These are phyloP conservation scores for Candida xiaguanensis DNA, from an alignment of 805 yeast species.

Conservation along the genomic window DNA sequence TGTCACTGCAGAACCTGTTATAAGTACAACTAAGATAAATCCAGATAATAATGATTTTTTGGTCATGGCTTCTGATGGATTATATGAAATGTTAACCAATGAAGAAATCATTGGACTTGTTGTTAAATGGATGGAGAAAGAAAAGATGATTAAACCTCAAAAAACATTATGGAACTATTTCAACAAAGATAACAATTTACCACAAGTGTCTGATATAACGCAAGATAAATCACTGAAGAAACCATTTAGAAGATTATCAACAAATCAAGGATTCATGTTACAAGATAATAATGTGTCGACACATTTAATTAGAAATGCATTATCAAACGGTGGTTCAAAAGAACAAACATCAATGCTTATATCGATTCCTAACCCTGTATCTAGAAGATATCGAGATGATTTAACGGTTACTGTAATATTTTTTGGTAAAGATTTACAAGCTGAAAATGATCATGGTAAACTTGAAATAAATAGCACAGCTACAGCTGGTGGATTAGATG, in stretches of 20 bases:
- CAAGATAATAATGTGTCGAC: slow-evolving; percentile 91
- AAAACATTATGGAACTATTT: slow-evolving; percentile 41
- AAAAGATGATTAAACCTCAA: slow-evolving; percentile 55
- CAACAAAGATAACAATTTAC: slow-evolving; percentile 45
- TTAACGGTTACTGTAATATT: slow-evolving; percentile 93
- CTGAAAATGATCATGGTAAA: slow-evolving; percentile 42
- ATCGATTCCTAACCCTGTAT: slow-evolving; percentile 86
- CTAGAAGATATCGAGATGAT: slow-evolving; percentile 92
- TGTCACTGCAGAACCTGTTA: slow-evolving; percentile 94
- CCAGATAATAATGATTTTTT: slow-evolving; percentile 76
- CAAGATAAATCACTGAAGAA: slow-evolving; percentile 62
- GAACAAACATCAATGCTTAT: slow-evolving; percentile 87
- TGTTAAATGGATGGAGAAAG: slow-evolving; percentile 85
- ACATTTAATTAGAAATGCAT: slow-evolving; percentile 88
- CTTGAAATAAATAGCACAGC: slow-evolving; percentile 55
- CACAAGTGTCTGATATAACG: slow-evolving; percentile 61
- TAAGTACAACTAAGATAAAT: slow-evolving; percentile 73
- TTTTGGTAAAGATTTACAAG: slow-evolving; percentile 62
- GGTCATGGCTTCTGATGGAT: slow-evolving; percentile 92
- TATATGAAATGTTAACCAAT: slow-evolving; percentile 85
- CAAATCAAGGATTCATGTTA: slow-evolving; percentile 46
- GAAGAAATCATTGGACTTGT: slow-evolving; percentile 92
- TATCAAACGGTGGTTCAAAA: slow-evolving; percentile 78
- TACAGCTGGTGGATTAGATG: slow-evolving; percentile 52
- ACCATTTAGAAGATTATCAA: slow-evolving; percentile 59